phyloP scores from a whole-genome alignment of 768 basidiomycete genomes.

The Mycena indigotica region DNA sequence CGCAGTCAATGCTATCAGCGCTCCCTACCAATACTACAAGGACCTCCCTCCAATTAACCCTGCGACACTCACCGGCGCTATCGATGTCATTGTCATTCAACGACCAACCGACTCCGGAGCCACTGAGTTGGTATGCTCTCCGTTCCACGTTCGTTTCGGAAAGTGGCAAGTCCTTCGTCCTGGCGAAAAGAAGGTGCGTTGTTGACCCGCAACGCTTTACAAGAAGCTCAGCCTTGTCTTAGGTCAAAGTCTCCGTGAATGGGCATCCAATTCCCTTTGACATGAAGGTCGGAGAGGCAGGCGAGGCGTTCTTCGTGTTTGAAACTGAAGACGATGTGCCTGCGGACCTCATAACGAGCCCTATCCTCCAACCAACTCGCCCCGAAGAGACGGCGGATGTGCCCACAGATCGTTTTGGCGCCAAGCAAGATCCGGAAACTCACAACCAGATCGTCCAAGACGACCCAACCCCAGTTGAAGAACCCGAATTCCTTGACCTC shows the following conservation, averaged over 20 bases:
- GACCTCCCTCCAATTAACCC: constrained; percentile 88
- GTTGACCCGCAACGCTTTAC: background rate
- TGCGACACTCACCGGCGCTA: constrained; percentile 94
- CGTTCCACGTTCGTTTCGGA: constrained; percentile 97
- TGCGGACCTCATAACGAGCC: constrained; percentile 90
- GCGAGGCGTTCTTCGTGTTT: constrained; percentile 98
- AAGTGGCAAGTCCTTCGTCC: constrained; percentile 95
- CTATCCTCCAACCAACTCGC: constrained; percentile 72
- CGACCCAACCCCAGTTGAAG: constrained; percentile 33
- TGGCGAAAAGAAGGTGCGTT: constrained; percentile 82
- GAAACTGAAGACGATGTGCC: constrained; percentile 96
- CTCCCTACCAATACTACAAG: constrained; percentile 88
- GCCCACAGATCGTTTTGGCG: constrained; percentile 44
- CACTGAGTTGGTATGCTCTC: constrained; percentile 82
- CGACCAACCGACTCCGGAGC: constrained; percentile 65
- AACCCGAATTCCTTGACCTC: constrained; percentile 87
- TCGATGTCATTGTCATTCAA: constrained; percentile 96
- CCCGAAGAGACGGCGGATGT: constrained; percentile 37
- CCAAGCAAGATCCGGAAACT: constrained; percentile 35
- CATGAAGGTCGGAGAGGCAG: constrained; percentile 99
- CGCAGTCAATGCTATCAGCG: constrained; percentile 81
- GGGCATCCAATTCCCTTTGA: constrained; percentile 83
- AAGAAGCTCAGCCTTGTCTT: constrained; percentile 1
- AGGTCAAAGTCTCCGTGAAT: constrained; percentile 92
- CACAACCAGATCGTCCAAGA: constrained; percentile 24